A percentile compares a stretch with the other conserved stretches of the same genome.
Conservation (phyloP, 2,329 filamentous ascomycete genomes). For the Zasmidium citrigriseum region DNA sequence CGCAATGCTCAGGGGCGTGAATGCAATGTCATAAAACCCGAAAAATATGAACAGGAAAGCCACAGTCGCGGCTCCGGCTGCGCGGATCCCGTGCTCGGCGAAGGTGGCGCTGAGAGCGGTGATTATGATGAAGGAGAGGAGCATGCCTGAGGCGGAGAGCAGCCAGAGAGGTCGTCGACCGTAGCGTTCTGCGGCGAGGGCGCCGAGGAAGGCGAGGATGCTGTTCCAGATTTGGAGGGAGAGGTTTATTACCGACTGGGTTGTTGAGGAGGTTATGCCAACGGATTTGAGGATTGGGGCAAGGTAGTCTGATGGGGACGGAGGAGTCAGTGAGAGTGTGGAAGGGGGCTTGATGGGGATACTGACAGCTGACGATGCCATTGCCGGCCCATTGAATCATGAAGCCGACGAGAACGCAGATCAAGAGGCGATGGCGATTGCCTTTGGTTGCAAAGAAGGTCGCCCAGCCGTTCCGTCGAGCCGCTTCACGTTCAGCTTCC, state of each 20-base stretch:
- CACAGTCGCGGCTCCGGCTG: conserved; percentile 40
- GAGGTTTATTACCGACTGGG: conserved; percentile 41
- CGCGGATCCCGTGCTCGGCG: conserved; percentile 31
- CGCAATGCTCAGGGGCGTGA: conserved; percentile 33
- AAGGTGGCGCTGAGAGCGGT: conserved; percentile 43
- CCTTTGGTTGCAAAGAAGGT: conserved; percentile 21
- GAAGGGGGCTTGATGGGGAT: too few relatives aligned
- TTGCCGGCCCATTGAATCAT: conserved; percentile 43
- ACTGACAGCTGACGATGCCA: conserved; percentile 39
- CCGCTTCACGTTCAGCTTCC: conserved; percentile 55
- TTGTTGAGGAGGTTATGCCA: conserved; percentile 36
- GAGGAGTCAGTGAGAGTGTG: too few relatives aligned
- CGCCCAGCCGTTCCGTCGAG: conserved; percentile 31
- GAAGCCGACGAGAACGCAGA: conserved; percentile 38
- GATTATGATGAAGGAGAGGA: conserved; percentile 44
- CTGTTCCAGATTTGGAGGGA: conserved; percentile 43
- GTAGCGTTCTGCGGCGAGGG: conserved; percentile 42
- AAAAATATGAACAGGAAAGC: conserved; percentile 47
- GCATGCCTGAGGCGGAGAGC: conserved; percentile 44
- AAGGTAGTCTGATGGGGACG: conserved; percentile 16
- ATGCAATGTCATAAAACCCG: conserved; percentile 43
- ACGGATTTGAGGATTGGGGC: conserved; percentile 39
- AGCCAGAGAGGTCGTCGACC: conserved; percentile 48
- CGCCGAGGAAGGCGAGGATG: conserved; percentile 37
- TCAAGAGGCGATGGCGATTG: conserved; percentile 38